Conservation (phyloP, 2,329 filamentous ascomycete species). For the Aspergillus pseudonomiae region DNA sequence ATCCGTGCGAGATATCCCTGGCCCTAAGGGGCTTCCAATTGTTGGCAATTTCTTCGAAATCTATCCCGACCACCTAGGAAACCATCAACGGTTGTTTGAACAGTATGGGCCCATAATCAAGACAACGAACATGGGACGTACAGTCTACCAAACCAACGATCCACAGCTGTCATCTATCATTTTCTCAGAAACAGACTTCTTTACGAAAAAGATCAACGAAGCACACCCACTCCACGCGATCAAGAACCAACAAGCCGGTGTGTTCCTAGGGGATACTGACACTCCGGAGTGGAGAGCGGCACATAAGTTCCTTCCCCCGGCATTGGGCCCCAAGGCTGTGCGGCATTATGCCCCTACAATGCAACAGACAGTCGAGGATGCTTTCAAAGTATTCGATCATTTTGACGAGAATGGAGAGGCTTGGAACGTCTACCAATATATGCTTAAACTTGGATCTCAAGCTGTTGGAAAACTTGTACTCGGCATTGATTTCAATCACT, state of each 20-base stretch:
- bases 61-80: conserved; percentile 61
- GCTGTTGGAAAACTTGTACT: conserved; percentile 50
- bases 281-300: conserved; percentile 43
- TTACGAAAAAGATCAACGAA: conserved; percentile 55
- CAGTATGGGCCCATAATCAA: conserved; percentile 57
- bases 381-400: conserved; percentile 52
- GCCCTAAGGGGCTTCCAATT: conserved; percentile 33
- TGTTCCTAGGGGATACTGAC: conserved; percentile 39
- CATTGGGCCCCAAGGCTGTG: conserved; percentile 62
- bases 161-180: conserved; percentile 51
- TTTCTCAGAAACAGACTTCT: conserved; percentile 55
- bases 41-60: conserved; percentile 60
- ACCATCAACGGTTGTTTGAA: conserved; percentile 58
- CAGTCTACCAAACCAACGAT: conserved; percentile 56
- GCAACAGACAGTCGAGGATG: conserved; percentile 56
- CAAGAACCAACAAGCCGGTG: conserved; percentile 29
- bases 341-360: conserved; percentile 63
- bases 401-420: conserved; percentile 53
- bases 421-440: conserved; percentile 55
- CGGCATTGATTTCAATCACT: conserved; percentile 51
- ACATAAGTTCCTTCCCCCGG: conserved; percentile 66
- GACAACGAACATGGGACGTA: conserved; percentile 56
- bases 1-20: conserved; percentile 26
- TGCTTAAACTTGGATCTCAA: conserved; percentile 52
- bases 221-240: conserved; percentile 34